Base-by-base conservation (phyloP, 768 basidiomycete genomes). In the Pleurotus citrinopileatus region DNA sequence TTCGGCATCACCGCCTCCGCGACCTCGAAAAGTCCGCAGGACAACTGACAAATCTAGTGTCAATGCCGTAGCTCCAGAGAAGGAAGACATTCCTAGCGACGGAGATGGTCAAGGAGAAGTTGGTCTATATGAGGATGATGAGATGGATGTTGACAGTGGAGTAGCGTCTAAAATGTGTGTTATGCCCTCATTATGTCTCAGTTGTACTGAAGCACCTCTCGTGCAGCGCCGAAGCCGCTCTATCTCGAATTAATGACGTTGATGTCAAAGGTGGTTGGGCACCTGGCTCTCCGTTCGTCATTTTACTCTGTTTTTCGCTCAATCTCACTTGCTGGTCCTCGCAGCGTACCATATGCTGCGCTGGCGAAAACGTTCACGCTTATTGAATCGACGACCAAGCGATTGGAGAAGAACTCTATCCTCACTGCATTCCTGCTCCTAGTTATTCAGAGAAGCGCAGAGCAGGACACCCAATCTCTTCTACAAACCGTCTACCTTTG, bases 331-430 rank as follows among this genome's bases (percentile, higher is more conserved):
- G 42, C 23, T 58, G 52, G 38, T 2, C 23, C 29, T 25, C 48
- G 25, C 56, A 98, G 95, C 3, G 89, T 98, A 9, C 97, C 97
- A 0, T 99, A 99, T 65, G 89, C 92, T 15, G 92, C 97, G 4
- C 79, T 99, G 29, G 84, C 94, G 7, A 87, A 92, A 59, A 83
- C 89, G 0, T 98, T 98, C 66, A 79, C 85, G 15, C 71, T 89
- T 26, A 98, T 99, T 57, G 95, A 97, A 68, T 83, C 84, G 3
- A 99, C 97, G 7, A 98, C 94, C 1, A 98, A 98, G 64, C 89
- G 97, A 17, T 71, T 97, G 42, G 94, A 97, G 68, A 99, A 98
- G 68, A 91, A 83, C 2, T 81, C 91, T 0, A 76, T 94, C 56
- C 80, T 99, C 7, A 98, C 94, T 0, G 78, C 88, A 0, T 94